Evolutionary conservation across 352 stramenopile species (phyloP), one percentile per base, ranked within the genome.

Genomic region (Thalassiosira exigua): DNA sequence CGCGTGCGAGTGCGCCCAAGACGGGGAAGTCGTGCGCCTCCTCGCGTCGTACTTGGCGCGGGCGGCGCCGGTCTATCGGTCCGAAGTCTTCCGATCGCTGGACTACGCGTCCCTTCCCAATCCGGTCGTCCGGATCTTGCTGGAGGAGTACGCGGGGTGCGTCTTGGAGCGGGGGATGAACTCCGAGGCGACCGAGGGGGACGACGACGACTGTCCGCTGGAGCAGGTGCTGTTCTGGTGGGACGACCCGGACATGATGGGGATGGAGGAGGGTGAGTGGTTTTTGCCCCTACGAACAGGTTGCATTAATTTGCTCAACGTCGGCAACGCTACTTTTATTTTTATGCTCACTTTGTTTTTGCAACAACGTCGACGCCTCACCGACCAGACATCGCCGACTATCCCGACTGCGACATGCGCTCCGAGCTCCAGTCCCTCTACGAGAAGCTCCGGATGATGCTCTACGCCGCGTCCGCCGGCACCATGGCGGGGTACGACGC

Each of bases 401-500:
- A 81, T 53, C 73, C 73, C 17, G 41, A 76, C 29, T 81, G 73
- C 30, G 36, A 75, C 7, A 75, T 81, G 73, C 69, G 46, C 22
- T 46, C 75, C n/a, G 73, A 81, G n/a, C 36, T 81, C 4, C 36
- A 30, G 14, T 32, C 66, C n/a, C 58, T 81, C 3, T 81, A 32
- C 39, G 64, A 81, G 44, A 81, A 81, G 65, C 58, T 81, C 11
- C 33, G 29, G 1, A 81, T 81, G 73, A 81, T 81, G 73, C 32
- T 81, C 14, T 81, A 81, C 24, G 73, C 73, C n/a, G 65, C 73
- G 7, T 41, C 52, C 0, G 50, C 3, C 12, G 41, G 60, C 21
- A 69, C 64, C 4, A 76, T 81, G 73, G 2, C 36, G 5, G 64
- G 64, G 12, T 81, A 75, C 36, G 72, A 81, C 44, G 48, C 60